A percentile compares a stretch with the other conserved stretches of the same genome.
These are phyloP conservation scores for Hypoxylon sp. DNA, from an alignment of 2,329 filamentous ascomycete genomes.

Conservation along the genomic window DNA sequence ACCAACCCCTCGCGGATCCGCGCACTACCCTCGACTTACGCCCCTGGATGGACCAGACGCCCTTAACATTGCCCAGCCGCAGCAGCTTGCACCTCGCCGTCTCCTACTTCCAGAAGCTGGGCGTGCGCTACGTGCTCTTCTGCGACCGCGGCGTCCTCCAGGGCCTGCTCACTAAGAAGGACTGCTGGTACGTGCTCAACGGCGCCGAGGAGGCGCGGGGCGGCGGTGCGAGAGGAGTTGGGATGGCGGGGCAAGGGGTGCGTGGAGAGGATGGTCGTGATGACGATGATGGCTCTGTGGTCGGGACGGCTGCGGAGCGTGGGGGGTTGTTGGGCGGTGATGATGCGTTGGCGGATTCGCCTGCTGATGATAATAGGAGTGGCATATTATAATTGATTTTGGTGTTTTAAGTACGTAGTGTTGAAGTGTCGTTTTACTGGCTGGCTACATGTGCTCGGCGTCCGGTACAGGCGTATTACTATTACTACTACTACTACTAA, in stretches of 20 bases:
- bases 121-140: conserved; percentile 91
- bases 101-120: conserved; percentile 94
- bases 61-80: conserved; percentile 86
- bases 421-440: background rate
- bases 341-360: conserved; percentile 22
- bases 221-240: conserved; percentile 13
- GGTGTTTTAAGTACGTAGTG: background rate
- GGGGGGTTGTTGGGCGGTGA: conserved; percentile 42
- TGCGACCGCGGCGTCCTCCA: conserved; percentile 84
- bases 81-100: conserved; percentile 87
- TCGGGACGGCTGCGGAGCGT: conserved; percentile 33
- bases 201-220: conserved; percentile 75
- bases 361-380: conserved; percentile 43
- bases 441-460: no score
- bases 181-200: conserved; percentile 94
- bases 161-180: conserved; percentile 95
- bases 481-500: background rate
- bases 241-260: conserved; percentile 57
- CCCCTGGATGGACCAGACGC: conserved; percentile 99
- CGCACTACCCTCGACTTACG: conserved; percentile 85
- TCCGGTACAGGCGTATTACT: conserved; percentile 2
- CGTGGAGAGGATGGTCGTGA: conserved; percentile 52
- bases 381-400: conserved; percentile 48
- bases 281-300: conserved; percentile 21
- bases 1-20: conserved; percentile 86